phyloP scores from a whole-genome alignment of 2,329 filamentous ascomycete species.

The Aspergillus caelatus region DNA sequence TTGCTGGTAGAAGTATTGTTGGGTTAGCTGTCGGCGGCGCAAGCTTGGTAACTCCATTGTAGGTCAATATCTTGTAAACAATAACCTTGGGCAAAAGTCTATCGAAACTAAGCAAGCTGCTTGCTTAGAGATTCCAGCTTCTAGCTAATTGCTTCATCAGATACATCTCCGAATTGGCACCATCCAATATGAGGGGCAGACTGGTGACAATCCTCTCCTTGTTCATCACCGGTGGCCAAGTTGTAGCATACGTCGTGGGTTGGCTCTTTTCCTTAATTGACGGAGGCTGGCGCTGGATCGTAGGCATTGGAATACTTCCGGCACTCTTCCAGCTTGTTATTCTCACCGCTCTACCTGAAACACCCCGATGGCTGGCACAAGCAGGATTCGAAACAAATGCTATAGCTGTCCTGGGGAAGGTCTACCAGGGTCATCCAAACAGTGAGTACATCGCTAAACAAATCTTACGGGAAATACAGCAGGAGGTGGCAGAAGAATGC shows the following conservation, averaged over 20 bases:
- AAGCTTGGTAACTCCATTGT: constrained; percentile 79
- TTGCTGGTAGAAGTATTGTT: constrained; percentile 49
- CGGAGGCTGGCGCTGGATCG: constrained; percentile 87
- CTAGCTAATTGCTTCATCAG: constrained; percentile 28
- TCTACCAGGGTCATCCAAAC: constrained; percentile 58
- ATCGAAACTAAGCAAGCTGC: background rate
- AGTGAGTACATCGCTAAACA: constrained; percentile 55
- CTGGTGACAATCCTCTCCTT: constrained; percentile 81
- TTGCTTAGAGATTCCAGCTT: background rate
- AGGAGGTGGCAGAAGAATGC: constrained; percentile 68
- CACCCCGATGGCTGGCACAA: constrained; percentile 82
- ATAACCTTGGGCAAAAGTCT: background rate
- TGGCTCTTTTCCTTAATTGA: constrained; percentile 68
- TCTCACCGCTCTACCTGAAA: constrained; percentile 78
- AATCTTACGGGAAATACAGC: constrained; percentile 70
- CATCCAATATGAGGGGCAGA: constrained; percentile 72
- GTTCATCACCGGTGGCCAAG: constrained; percentile 85
- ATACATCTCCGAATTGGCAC: constrained; percentile 85
- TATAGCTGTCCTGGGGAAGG: constrained; percentile 63
- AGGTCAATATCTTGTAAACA: constrained; percentile 25
- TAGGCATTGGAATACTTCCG: constrained; percentile 79
- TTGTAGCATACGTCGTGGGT: constrained; percentile 82
- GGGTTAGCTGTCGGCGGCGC: constrained; percentile 52
- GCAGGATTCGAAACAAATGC: constrained; percentile 66
- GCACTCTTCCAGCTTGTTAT: constrained; percentile 71